A percentile compares a stretch with the other conserved stretches of the same genome.
phyloP scores from a whole-genome alignment of 306 rosid species.

The Nissolia schottii region DNA sequence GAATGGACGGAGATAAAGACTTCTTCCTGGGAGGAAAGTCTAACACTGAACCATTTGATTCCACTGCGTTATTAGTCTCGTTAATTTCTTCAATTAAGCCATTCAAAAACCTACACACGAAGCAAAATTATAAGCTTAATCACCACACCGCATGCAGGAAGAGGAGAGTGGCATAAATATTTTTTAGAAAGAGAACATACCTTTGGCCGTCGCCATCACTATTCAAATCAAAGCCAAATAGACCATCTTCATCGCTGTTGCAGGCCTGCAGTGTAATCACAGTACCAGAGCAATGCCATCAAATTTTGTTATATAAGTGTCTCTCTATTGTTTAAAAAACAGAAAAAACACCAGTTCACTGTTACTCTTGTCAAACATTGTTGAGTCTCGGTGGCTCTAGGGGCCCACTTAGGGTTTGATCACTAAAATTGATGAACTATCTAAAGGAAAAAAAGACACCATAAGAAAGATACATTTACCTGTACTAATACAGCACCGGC shows the following conservation, averaged over 20 bases:
- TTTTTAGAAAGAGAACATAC: slow-evolving; percentile 37
- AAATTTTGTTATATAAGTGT: background rate
- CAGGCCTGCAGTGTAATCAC: slow-evolving; percentile 74
- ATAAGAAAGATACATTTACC: slow-evolving; percentile 41
- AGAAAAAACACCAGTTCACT: background rate
- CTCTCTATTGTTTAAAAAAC: background rate
- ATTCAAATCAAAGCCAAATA: slow-evolving; percentile 80
- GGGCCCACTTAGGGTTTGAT: no score
- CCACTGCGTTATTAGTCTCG: slow-evolving; percentile 44
- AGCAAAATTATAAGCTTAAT: slow-evolving; percentile 17
- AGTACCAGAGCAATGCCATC: slow-evolving; percentile 6
- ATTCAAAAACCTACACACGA: slow-evolving; percentile 79
- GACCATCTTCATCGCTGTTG: slow-evolving; percentile 75
- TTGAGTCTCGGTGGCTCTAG: no score
- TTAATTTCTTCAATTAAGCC: slow-evolving; percentile 43
- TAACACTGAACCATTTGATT: slow-evolving; percentile 64
- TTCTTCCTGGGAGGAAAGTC: slow-evolving; percentile 50
- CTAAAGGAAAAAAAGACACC: slow-evolving; percentile 6
- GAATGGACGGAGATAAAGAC: slow-evolving; percentile 73
- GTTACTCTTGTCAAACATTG: no score
- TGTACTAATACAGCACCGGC: slow-evolving; percentile 95
- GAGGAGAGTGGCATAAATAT: slow-evolving; percentile 4
- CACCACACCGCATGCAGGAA: slow-evolving; percentile 22
- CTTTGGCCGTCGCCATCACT: slow-evolving; percentile 88
- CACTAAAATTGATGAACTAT: no score